Percentiles rank a stretch among this genome's conserved stretches.
Conservation (phyloP, 331 rosid species). For the Rhamnella rubrinervis region DNA sequence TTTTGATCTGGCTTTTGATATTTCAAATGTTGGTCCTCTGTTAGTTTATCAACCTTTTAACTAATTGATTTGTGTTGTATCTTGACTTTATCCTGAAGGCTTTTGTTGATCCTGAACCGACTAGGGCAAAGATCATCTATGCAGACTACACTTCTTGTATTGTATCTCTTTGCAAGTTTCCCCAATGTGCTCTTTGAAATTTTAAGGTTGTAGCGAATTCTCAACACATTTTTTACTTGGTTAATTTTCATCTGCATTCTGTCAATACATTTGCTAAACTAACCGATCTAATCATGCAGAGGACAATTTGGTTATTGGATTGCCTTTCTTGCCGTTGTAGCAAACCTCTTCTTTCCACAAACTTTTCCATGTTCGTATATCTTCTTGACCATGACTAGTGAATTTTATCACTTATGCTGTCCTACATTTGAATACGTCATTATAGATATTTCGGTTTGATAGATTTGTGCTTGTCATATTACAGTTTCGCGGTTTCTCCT, state of each 20-base stretch:
- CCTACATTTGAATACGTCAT: not conserved
- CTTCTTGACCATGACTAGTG: not conserved
- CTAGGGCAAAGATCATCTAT: slow-evolving; percentile 35
- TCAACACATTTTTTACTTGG: not conserved
- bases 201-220: slow-evolving; percentile 33
- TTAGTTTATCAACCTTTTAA: slow-evolving; percentile 1
- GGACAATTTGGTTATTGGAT: slow-evolving; percentile 50
- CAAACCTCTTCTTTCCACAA: slow-evolving; percentile 37
- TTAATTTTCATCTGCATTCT: not conserved
- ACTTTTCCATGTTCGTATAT: slow-evolving; percentile 34
- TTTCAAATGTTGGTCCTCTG: not conserved
- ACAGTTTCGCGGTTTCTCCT: slow-evolving; percentile 50
- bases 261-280: not conserved
- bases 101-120: slow-evolving; percentile 43
- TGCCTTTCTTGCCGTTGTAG: slow-evolving; percentile 41
- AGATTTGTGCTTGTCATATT: not conserved
- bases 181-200: slow-evolving; percentile 42
- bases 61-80: not conserved
- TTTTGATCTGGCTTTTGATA: not conserved
- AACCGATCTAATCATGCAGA: slow-evolving; percentile 28
- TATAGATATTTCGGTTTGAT: not conserved
- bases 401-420: slow-evolving; percentile 1
- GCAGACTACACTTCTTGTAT: slow-evolving; percentile 38
- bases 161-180: slow-evolving; percentile 38
- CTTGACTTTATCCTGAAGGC: slow-evolving; percentile 21